Conservation (phyloP, 345 rosid species). For the Erodium maritimum region DNA sequence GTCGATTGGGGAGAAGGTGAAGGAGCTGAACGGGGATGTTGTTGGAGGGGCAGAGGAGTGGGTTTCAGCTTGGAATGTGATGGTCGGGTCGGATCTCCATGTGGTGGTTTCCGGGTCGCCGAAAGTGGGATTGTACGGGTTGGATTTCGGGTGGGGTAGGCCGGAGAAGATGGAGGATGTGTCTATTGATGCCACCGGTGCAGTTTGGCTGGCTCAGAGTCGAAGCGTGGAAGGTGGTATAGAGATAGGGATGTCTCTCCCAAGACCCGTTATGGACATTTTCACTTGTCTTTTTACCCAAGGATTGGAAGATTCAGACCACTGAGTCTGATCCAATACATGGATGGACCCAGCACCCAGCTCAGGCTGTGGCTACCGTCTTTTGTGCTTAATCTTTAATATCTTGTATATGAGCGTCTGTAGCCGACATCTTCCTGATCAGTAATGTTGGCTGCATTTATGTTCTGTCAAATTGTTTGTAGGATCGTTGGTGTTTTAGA, state of each 20-base stretch:
- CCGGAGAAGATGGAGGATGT: constrained; percentile 30
- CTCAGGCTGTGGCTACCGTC: no score
- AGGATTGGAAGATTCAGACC: neutral
- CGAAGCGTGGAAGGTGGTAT: constrained; percentile 25
- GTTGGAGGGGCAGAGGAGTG: constrained; percentile 25
- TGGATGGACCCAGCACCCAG: no score
- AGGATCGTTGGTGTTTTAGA: no score
- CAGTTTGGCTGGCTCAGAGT: constrained; percentile 16
- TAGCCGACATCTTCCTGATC: no score
- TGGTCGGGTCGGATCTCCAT: constrained; percentile 13
- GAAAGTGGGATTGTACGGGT: constrained; percentile 20
- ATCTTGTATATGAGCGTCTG: no score
- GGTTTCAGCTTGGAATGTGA: constrained; percentile 18
- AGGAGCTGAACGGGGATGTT: constrained; percentile 14
- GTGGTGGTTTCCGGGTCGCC: constrained; percentile 28
- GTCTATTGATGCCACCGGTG: constrained; percentile 16
- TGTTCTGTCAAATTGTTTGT: no score
- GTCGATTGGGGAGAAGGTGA: constrained; percentile 22
- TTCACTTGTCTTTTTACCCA: constrained; percentile 9
- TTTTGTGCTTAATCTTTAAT: no score
- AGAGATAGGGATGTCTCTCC: constrained; percentile 25
- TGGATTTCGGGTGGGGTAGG: constrained; percentile 42
- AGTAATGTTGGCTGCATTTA: no score
- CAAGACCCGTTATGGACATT: constrained; percentile 8
- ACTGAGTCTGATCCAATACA: no score